Base-by-base conservation (phyloP, 192 early-diverging fungal genomes). In the Tieghemiomyces parasiticus region DNA sequence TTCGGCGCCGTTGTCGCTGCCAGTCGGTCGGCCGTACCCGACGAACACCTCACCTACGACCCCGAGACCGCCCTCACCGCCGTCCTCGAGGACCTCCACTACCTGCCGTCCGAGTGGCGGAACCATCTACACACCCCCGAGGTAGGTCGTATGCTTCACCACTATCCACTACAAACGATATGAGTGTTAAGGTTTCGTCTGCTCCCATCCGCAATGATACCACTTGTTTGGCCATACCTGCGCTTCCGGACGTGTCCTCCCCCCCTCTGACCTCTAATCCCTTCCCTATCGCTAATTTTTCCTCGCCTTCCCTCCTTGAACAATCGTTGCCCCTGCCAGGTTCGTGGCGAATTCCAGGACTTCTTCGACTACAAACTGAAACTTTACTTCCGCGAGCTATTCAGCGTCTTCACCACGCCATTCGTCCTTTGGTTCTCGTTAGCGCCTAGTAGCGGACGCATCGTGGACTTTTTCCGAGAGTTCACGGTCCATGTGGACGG, bases 381-480 rank as follows among this genome's bases (percentile, higher is more conserved):
- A 31, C 72, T 95, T 4, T 91, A 91, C 62, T 47, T 89, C 3
- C 72, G 87, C 49, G 93, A 99, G 71, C 67, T 96, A 30, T 61
- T 87, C 35, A 82, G 84, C 60, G 75, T 95, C 10, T 38, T 91
- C 3, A 76, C 90, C 33, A 86, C 87, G 6, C 97, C 97, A 0
- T 67, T 90, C 46, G 76, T 96, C 13, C 78, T 99, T 38, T 85
- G 83, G 62, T 61, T 80, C 13, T 87, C 87, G 20, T 70, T 96
- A 26, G 85, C 92, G 0, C 69, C 61, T 25, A 83, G 85, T 65
- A 80, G 83, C 25, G 88, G 83, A 22, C 63, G 75, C 29, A 81
- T 99, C 30, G 67, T 99, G 6, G 93, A 95, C 62, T 98, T 99
- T 63, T 93, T 99, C 68, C 77, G 89, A 32, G 91, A 94, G 63